phyloP scores from a whole-genome alignment of 2,329 filamentous ascomycete genomes.

The Trichoderma sp. region DNA sequence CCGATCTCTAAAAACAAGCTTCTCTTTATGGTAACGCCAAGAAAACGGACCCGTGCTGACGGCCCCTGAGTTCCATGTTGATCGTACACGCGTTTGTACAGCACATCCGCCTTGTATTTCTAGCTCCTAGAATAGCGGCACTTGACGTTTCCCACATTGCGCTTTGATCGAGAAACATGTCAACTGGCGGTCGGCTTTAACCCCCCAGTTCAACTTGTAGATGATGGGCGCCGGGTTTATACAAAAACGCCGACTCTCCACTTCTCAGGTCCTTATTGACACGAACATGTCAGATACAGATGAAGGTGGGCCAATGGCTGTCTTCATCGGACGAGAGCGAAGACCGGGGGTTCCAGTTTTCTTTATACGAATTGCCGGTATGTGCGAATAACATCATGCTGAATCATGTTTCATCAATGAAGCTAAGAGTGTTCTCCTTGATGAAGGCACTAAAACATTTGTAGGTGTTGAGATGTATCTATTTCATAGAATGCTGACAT shows the following conservation, averaged over 20 bases:
- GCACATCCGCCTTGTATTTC: not conserved
- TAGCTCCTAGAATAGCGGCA: not conserved
- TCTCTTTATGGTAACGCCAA: constrained; percentile 7
- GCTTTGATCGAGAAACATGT: not conserved
- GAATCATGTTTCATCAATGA: not conserved
- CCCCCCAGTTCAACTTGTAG: not conserved
- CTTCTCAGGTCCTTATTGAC: not conserved
- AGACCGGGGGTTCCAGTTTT: not conserved
- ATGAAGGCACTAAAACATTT: not conserved
- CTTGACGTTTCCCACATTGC: not conserved
- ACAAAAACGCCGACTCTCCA: not conserved
- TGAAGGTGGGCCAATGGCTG: not conserved
- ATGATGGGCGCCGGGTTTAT: not conserved
- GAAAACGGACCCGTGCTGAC: not conserved
- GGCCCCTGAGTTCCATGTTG: not conserved
- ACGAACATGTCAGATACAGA: not conserved
- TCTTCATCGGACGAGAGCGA: not conserved
- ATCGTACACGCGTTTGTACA: not conserved
- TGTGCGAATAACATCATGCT: not conserved
- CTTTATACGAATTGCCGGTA: not conserved
- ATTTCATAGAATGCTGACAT: not conserved
- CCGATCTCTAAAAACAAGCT: constrained; percentile 10
- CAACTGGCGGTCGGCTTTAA: not conserved
- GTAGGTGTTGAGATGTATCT: not conserved
- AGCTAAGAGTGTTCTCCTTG: not conserved